Conservation (phyloP, 2,329 filamentous ascomycete genomes). For the Colletotrichum godetiae region DNA sequence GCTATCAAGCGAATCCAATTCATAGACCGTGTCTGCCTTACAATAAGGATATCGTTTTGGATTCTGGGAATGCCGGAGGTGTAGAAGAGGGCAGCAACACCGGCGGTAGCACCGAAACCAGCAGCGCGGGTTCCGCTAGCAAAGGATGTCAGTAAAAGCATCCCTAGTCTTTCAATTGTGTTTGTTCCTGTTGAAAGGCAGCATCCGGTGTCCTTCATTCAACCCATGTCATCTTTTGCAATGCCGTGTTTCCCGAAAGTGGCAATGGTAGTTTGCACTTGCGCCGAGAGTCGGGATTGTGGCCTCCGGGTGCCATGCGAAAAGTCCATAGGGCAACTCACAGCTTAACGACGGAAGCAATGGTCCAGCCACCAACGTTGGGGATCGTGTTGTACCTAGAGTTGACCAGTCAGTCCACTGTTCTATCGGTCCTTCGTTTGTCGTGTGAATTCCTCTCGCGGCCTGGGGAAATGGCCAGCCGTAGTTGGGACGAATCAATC, state of each 20-base stretch:
- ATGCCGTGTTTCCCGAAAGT: neutral
- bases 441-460: neutral
- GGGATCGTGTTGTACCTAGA: constrained; percentile 70
- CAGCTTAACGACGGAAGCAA: constrained; percentile 59
- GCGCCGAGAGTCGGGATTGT: neutral
- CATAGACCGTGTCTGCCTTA: constrained; percentile 44
- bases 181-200: neutral
- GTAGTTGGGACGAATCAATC: neutral
- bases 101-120: constrained; percentile 67
- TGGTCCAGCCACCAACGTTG: constrained; percentile 64
- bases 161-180: neutral
- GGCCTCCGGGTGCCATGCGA: neutral
- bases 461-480: too few species aligned
- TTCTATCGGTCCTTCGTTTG: neutral
- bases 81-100: constrained; percentile 69
- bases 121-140: constrained; percentile 63
- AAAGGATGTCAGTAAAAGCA: neutral
- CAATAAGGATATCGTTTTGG: constrained; percentile 68
- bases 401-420: constrained; percentile 42
- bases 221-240: neutral
- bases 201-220: neutral
- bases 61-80: constrained; percentile 72
- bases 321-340: constrained; percentile 52
- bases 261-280: neutral
- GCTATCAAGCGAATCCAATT: constrained; percentile 38